A percentile compares a stretch with the other conserved stretches of the same genome.
These are phyloP conservation scores for Monosporascus cannonballus DNA, from an alignment of 2,329 filamentous ascomycete species.

Conservation along the genomic window DNA sequence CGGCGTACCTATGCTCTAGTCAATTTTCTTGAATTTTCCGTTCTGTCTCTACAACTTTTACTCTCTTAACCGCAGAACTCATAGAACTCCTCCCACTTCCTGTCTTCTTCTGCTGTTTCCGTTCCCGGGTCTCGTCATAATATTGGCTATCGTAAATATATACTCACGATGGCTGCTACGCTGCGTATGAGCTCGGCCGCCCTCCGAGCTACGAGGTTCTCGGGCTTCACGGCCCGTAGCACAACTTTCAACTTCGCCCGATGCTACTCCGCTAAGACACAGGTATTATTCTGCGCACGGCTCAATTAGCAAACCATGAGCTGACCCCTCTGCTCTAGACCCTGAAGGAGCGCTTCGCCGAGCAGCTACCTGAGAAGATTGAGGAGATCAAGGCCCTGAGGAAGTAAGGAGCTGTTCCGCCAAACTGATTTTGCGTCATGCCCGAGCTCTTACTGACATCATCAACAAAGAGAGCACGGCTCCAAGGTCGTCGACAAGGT, in stretches of 20 bases:
- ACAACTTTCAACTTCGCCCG: slow-evolving; percentile 76
- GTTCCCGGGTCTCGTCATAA: neutral
- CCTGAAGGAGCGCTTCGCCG: slow-evolving; percentile 96
- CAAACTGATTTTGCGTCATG: neutral
- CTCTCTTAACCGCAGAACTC: neutral
- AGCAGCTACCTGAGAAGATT: slow-evolving; percentile 90
- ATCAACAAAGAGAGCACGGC: slow-evolving; percentile 69
- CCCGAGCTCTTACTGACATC: neutral
- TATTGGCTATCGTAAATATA: neutral
- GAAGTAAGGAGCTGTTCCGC: slow-evolving; percentile 59
- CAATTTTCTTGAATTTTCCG: neutral
- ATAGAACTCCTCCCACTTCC: neutral
- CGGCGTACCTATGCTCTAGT: neutral
- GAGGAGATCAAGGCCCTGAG: slow-evolving; percentile 98
- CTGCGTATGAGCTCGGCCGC: slow-evolving; percentile 75
- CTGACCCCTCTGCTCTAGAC: slow-evolving; percentile 50
- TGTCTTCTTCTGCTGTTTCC: neutral
- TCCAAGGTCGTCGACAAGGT: slow-evolving; percentile 95
- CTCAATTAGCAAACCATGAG: slow-evolving; percentile 7
- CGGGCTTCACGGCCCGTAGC: slow-evolving; percentile 61
- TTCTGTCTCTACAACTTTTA: neutral
- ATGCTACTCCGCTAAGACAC: slow-evolving; percentile 89
- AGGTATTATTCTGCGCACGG: slow-evolving; percentile 49
- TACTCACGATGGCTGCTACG: slow-evolving; percentile 69
- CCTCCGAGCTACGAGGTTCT: slow-evolving; percentile 68